Conservation (phyloP, 129 eudicot genomes). For the Kitagawia praeruptora region DNA sequence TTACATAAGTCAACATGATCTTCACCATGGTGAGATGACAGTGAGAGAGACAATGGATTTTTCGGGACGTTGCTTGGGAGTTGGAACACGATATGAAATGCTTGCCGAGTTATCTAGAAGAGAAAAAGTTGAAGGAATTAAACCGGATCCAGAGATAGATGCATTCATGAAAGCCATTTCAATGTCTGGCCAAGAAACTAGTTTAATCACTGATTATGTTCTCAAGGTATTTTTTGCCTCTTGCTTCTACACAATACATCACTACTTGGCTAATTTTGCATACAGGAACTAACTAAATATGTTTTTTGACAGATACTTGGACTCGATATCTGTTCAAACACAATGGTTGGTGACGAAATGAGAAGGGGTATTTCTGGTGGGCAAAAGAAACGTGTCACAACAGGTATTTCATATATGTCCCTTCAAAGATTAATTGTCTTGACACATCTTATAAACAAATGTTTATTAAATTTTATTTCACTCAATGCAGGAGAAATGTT, state of each 20-base stretch:
- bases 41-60: constrained; percentile 76
- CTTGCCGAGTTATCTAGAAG: constrained; percentile 67
- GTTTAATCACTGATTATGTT: constrained; percentile 65
- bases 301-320: constrained; percentile 48
- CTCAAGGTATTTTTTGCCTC: constrained; percentile 42
- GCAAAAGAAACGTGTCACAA: constrained; percentile 77
- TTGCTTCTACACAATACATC: not conserved
- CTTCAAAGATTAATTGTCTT: not conserved
- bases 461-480: not conserved
- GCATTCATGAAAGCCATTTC: constrained; percentile 81
- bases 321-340: constrained; percentile 67
- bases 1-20: constrained; percentile 74
- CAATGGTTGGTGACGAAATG: constrained; percentile 87
- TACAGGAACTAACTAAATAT: not conserved
- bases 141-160: constrained; percentile 76
- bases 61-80: constrained; percentile 67
- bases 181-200: constrained; percentile 59
- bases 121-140: constrained; percentile 58
- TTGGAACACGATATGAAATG: constrained; percentile 64
- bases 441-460: not conserved
- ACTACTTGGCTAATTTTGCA: not conserved
- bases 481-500: constrained; percentile 58
- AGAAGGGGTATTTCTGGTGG: constrained; percentile 87
- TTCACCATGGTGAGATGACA: constrained; percentile 84
- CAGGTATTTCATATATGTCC: not conserved